Evolutionary conservation across 768 basidiomycete species (phyloP).

Genomic region (Auriscalpium orientale): DNA sequence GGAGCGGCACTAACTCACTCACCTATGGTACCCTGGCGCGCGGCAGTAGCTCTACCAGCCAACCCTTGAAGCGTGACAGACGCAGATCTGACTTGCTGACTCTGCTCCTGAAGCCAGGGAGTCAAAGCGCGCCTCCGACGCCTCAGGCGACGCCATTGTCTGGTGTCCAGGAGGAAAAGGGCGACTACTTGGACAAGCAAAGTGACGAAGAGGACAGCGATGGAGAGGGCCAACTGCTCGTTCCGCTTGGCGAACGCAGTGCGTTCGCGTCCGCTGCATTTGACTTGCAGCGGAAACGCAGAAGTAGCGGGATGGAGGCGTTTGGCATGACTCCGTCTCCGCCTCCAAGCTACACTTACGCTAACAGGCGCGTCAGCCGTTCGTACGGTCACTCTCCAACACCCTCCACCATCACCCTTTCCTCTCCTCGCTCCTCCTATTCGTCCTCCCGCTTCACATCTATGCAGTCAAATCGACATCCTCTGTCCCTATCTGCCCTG

Average conservation of each 20-base stretch:
- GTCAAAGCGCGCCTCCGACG: conserved; percentile 35
- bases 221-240: background rate
- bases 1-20: conserved; percentile 43
- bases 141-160: conserved; percentile 22
- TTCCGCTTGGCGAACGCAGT: conserved; percentile 20
- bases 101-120: conserved; percentile 30
- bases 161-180: conserved; percentile 35
- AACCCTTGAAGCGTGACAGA: conserved; percentile 39
- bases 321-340: conserved; percentile 32
- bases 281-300: conserved; percentile 48
- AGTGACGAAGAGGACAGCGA: conserved; percentile 2
- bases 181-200: conserved; percentile 11
- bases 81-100: conserved; percentile 48
- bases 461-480: conserved; percentile 53
- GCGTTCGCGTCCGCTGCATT: conserved; percentile 60
- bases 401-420: conserved; percentile 5
- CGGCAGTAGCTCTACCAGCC: conserved; percentile 39
- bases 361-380: conserved; percentile 8
- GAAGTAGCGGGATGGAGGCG: conserved; percentile 40
- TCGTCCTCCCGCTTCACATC: conserved; percentile 55
- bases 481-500: conserved; percentile 58
- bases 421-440: conserved; percentile 13
- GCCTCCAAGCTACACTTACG: conserved; percentile 10
- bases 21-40: conserved; percentile 46
- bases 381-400: conserved; percentile 12